Evolutionary conservation across 805 yeast species (phyloP).

Genomic region (Candida ipomoeae): DNA sequence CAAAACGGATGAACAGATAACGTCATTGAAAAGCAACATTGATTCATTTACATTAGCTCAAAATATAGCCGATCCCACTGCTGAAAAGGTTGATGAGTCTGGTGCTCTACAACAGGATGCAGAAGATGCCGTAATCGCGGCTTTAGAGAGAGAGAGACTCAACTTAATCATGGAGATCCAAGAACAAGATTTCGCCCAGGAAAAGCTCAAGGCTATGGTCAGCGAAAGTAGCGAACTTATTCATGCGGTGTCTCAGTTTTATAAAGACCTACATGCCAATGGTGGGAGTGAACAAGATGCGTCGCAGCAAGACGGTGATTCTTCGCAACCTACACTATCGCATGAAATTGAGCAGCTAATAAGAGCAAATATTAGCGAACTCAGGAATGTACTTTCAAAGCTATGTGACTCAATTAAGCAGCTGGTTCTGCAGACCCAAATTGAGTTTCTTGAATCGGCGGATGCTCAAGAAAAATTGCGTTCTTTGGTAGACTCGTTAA

Average conservation of each 20-base stretch:
- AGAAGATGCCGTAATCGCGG: slow-evolving; percentile 17
- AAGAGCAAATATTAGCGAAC: background rate
- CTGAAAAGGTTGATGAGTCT: background rate
- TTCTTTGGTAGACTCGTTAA: slow-evolving; percentile 1
- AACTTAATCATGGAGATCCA: slow-evolving; percentile 37
- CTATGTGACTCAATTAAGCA: background rate
- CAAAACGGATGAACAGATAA: slow-evolving; percentile 10
- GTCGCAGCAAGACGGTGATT: background rate
- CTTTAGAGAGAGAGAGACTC: slow-evolving; percentile 28
- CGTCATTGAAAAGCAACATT: slow-evolving; percentile 7
- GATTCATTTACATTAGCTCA: slow-evolving; percentile 7
- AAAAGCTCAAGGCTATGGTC: slow-evolving; percentile 30
- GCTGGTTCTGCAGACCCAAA: slow-evolving; percentile 3
- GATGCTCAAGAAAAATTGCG: background rate
- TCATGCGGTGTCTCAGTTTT: slow-evolving; percentile 29
- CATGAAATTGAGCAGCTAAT: background rate
- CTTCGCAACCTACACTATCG: background rate
- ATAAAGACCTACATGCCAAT: slow-evolving; percentile 13
- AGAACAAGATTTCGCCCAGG: slow-evolving; percentile 31
- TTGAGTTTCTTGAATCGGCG: background rate
- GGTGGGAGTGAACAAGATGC: background rate
- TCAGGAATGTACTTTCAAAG: background rate
- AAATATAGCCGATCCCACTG: slow-evolving; percentile 5
- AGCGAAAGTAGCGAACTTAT: slow-evolving; percentile 33
- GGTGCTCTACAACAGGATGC: slow-evolving; percentile 2